Base-by-base conservation (phyloP, 2,329 filamentous ascomycete genomes). In the Colletotrichum liaoningense region DNA sequence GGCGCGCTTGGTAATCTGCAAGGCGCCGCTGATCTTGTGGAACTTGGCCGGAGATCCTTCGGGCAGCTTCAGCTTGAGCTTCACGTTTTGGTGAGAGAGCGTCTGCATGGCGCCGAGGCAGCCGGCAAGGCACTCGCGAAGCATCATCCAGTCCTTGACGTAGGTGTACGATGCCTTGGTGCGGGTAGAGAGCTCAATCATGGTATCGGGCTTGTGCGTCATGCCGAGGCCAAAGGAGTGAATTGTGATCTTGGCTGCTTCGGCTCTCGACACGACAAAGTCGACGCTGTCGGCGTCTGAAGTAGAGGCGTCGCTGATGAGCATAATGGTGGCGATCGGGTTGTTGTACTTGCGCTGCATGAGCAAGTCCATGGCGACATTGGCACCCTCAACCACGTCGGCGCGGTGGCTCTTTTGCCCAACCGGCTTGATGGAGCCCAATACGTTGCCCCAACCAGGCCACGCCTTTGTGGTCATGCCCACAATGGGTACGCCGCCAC, bases 81-180 rank as follows among this genome's bases (percentile, higher is more conserved):
- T 98, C 70, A 97, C 97, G 79, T 98, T 98, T 81, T 98, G 97
- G 81, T 99, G 97, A n/a, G 97, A 98, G 33, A 95, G 93, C 2
- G 94, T 95, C 83, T 99, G 97, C 80, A 98, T 89, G 16, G 95
- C 92, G 59, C 97, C 97, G 33, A 99, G 86, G 79, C 96, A 98
- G 56, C 97, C 97, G 28, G 95, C 97, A 57, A 98, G 89, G 81
- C 97, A 98, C 82, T 99, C 97, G 33, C 97, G 93, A 46, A 99
- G 89, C 96, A 98, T 99, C 96, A 98, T 98, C 97, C 97, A 99
- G 82, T 99, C 97, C 84, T 98, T 99, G 77, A 99, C 95, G 79
- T 98, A 99, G 1, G 95, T 97, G 80, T 98, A 99, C 1, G 95
- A 97, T 5, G 95, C 97, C 85, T 98, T 99, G 4, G 97, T 99